phyloP scores from a whole-genome alignment of 1,284 basidiomycete species.

The Ustilago shanxiensis region DNA sequence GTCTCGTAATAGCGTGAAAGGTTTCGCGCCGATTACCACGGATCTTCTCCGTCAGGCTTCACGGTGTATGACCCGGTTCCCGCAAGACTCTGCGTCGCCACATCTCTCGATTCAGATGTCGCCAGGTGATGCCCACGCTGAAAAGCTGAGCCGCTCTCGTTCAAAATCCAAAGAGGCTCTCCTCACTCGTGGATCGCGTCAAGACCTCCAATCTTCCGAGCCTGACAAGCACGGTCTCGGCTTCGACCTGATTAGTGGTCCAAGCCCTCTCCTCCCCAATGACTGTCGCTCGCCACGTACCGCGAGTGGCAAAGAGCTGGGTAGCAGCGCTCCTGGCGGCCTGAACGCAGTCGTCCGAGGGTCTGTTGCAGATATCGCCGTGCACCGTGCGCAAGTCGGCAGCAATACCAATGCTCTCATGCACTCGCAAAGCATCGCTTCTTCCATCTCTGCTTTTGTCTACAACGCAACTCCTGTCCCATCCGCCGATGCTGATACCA shows the following conservation, averaged over 20 bases:
- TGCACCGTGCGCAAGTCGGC: slow-evolving; percentile 30
- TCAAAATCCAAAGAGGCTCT: slow-evolving; percentile 30
- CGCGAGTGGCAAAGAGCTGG: slow-evolving; percentile 28
- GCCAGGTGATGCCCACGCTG: slow-evolving; percentile 13
- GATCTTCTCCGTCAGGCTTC: slow-evolving; percentile 38
- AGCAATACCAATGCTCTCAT: slow-evolving; percentile 8
- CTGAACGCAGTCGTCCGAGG: slow-evolving; percentile 18
- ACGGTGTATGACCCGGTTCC: slow-evolving; percentile 12
- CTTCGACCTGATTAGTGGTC: slow-evolving; percentile 19
- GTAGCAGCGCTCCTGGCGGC: slow-evolving; percentile 20
- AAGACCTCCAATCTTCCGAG: not conserved
- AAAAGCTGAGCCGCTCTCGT: slow-evolving; percentile 9
- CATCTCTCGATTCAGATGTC: slow-evolving; percentile 52
- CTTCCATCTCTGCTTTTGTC: slow-evolving; percentile 58
- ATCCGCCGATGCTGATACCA: slow-evolving; percentile 3
- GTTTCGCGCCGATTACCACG: slow-evolving; percentile 37
- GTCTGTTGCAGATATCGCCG: slow-evolving; percentile 19
- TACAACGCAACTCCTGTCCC: slow-evolving; percentile 56
- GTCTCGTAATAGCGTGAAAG: slow-evolving; percentile 7
- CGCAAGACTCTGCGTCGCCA: slow-evolving; percentile 22
- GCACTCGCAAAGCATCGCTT: slow-evolving; percentile 53
- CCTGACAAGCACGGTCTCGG: slow-evolving; percentile 11
- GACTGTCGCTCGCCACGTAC: slow-evolving; percentile 46
- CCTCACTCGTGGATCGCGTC: slow-evolving; percentile 21
- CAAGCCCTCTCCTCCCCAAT: slow-evolving; percentile 43